These are phyloP conservation scores for Rhodotorula paludigena DNA, from an alignment of 768 basidiomycete species.

Conservation along the genomic window DNA sequence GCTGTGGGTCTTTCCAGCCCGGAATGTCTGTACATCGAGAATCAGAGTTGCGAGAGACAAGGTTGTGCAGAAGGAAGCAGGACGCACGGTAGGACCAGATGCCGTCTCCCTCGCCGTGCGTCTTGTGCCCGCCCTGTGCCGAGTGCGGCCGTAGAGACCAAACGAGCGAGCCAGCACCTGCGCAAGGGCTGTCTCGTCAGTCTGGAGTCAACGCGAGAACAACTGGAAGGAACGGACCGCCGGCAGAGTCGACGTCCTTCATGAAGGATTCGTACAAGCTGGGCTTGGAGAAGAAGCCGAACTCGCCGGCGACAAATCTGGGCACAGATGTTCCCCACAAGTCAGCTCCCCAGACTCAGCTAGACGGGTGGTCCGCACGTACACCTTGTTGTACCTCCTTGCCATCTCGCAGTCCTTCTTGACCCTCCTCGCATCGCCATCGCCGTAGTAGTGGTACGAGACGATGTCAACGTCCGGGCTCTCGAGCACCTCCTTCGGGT, in stretches of 20 bases:
- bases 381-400: slow-evolving; percentile 39
- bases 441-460: slow-evolving; percentile 21
- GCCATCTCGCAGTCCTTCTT: slow-evolving; percentile 40
- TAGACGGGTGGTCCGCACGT: not conserved
- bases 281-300: slow-evolving; percentile 38
- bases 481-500: slow-evolving; percentile 36
- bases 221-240: slow-evolving; percentile 20
- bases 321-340: not conserved
- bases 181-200: not conserved
- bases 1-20: slow-evolving; percentile 21
- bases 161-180: slow-evolving; percentile 39
- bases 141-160: slow-evolving; percentile 43
- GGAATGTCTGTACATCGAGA: slow-evolving; percentile 26
- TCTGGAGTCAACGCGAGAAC: not conserved
- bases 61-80: not conserved
- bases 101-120: slow-evolving; percentile 37
- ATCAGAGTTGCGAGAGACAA: not conserved
- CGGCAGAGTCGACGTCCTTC: slow-evolving; percentile 21
- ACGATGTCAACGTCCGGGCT: slow-evolving; percentile 35
- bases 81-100: slow-evolving; percentile 34
- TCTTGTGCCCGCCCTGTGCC: slow-evolving; percentile 41
- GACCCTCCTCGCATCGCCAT: slow-evolving; percentile 38
- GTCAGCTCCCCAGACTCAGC: not conserved
- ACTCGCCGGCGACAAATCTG: slow-evolving; percentile 42
- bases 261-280: slow-evolving; percentile 39